Conservation (phyloP, 176 grass and related monocot species). For the Eleusine indica region DNA sequence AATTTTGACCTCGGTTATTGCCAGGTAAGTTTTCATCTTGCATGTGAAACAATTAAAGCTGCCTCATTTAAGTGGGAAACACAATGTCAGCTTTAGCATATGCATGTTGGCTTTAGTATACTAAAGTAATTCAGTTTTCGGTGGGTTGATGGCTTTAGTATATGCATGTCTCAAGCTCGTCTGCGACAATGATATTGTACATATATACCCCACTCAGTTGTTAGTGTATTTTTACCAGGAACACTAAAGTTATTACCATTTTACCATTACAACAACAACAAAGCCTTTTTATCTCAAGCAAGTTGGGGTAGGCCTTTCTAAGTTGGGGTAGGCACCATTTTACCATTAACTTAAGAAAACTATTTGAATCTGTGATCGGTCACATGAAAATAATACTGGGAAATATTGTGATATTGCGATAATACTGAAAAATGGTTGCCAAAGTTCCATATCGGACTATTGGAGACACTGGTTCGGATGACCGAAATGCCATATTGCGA, state of each 20-base stretch:
- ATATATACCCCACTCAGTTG: not conserved
- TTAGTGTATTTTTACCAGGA: not conserved
- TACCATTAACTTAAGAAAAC: not conserved
- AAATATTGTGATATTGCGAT: not conserved
- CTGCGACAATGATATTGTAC: slow-evolving; percentile 7
- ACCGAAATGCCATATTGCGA: not conserved
- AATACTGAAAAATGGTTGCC: not conserved
- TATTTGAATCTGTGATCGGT: not conserved
- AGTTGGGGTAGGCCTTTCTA: no score
- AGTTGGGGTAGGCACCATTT: not conserved
- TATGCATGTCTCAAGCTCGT: not conserved
- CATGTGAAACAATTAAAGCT: slow-evolving; percentile 5
- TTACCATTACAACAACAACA: not conserved
- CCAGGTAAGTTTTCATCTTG: slow-evolving; percentile 67
- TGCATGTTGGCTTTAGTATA: not conserved
- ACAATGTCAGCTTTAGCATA: not conserved
- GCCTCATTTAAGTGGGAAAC: slow-evolving; percentile 17
- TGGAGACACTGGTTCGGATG: not conserved
- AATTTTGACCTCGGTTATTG: slow-evolving; percentile 99
- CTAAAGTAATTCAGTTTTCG: not conserved
- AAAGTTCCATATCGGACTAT: not conserved
- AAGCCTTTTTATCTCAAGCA: no score
- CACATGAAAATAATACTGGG: not conserved
- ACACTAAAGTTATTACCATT: not conserved
- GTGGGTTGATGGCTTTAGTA: not conserved